phyloP scores from a whole-genome alignment of 176 grass and related monocot genomes.

The Olyra latifolia region DNA sequence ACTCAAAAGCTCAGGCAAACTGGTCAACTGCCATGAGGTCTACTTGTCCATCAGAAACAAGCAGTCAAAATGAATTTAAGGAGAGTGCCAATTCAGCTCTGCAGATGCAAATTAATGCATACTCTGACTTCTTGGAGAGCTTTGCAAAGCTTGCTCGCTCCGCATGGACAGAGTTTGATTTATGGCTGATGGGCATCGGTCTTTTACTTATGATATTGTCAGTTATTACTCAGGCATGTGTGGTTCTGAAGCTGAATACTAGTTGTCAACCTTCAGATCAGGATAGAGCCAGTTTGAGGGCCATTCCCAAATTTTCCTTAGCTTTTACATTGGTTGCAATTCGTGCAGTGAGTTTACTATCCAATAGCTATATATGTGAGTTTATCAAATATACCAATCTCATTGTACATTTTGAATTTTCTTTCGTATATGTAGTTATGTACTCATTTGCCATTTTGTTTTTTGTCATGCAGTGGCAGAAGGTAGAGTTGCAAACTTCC shows the following conservation, averaged over 20 bases:
- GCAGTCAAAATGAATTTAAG: constrained; percentile 27
- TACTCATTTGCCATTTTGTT: constrained; percentile 24
- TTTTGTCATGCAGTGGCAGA: constrained; percentile 72
- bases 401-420: constrained; percentile 3
- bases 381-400: constrained; percentile 43
- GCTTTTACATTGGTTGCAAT: constrained; percentile 65
- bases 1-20: constrained; percentile 63
- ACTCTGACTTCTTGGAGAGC: constrained; percentile 73
- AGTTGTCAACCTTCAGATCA: constrained; percentile 31
- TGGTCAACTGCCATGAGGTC: constrained; percentile 47
- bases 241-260: constrained; percentile 40
- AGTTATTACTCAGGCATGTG: constrained; percentile 55
- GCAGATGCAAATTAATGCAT: constrained; percentile 66
- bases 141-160: constrained; percentile 94
- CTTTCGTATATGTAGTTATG: constrained; percentile 18
- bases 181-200: constrained; percentile 66
- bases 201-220: constrained; percentile 77
- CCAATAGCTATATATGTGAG: constrained; percentile 99
- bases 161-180: constrained; percentile 97
- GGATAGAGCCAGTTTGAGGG: constrained; percentile 23
- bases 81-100: constrained; percentile 35
- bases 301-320: constrained; percentile 41
- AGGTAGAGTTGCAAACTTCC: constrained; percentile 88
- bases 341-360: constrained; percentile 90
- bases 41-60: constrained; percentile 43